phyloP scores from a whole-genome alignment of 75 land plant genomes.

The Pinus albicaulis region DNA sequence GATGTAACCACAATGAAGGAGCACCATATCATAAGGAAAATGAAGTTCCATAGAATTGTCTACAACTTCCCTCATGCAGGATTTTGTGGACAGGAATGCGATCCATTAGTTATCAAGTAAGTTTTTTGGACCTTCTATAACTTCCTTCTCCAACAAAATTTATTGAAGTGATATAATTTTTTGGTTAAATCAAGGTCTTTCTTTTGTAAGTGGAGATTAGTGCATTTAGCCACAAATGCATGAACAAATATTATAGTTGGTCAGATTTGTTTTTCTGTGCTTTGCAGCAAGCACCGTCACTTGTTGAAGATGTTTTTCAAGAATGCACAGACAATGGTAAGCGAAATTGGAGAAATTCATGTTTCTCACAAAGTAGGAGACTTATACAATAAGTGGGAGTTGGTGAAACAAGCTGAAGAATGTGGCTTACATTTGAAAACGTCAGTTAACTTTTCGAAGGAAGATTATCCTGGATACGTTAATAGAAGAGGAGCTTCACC shows the following conservation, averaged over 20 bases:
- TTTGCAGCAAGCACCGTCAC: slow-evolving; percentile 27
- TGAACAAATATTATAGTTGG: no score
- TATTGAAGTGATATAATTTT: background rate
- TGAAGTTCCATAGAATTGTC: slow-evolving; percentile 40
- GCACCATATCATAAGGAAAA: slow-evolving; percentile 14
- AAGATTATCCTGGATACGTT: slow-evolving; percentile 38
- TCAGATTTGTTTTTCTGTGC: no score
- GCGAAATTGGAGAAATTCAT: slow-evolving; percentile 32
- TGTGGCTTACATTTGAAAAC: slow-evolving; percentile 26
- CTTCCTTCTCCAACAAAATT: background rate
- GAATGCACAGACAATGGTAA: slow-evolving; percentile 22
- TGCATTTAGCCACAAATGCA: background rate
- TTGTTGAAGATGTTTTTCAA: slow-evolving; percentile 35
- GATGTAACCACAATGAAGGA: slow-evolving; percentile 31
- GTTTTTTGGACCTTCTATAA: background rate
- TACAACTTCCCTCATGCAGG: slow-evolving; percentile 71
- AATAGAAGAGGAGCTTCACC: slow-evolving; percentile 36
- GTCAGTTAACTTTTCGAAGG: slow-evolving; percentile 11
- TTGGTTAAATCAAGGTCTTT: background rate
- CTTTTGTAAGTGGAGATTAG: no score
- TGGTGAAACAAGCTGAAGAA: slow-evolving; percentile 30
- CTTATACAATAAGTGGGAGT: slow-evolving; percentile 41
- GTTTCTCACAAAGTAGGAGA: slow-evolving; percentile 26
- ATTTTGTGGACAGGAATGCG: slow-evolving; percentile 18
- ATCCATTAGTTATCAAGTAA: slow-evolving; percentile 20